phyloP scores from a whole-genome alignment of 1,284 basidiomycete species.

The Xanthoconium separans region DNA sequence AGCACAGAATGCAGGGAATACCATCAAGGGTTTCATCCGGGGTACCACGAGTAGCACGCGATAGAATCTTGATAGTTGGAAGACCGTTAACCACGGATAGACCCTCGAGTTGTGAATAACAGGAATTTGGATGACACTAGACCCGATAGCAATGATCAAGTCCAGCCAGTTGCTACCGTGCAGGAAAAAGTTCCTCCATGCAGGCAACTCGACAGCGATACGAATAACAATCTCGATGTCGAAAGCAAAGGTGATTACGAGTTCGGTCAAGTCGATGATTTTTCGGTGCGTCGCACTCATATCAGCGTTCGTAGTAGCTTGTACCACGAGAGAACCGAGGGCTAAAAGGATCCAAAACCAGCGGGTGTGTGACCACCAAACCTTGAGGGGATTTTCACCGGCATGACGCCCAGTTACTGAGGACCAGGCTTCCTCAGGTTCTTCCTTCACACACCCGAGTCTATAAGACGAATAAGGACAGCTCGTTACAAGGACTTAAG shows the following conservation, averaged over 20 bases:
- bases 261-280: conserved; percentile 67
- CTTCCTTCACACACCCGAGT: conserved; percentile 47
- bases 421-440: conserved; percentile 61
- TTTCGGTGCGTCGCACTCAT: conserved; percentile 46
- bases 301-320: conserved; percentile 71
- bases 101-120: conserved; percentile 61
- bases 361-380: conserved; percentile 57
- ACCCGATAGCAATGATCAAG: conserved; percentile 71
- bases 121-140: conserved; percentile 87
- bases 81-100: conserved; percentile 91
- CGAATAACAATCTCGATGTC: conserved; percentile 87
- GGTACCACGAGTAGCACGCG: conserved; percentile 90
- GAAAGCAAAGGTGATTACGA: conserved; percentile 82
- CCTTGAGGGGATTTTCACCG: conserved; percentile 49
- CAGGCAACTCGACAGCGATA: conserved; percentile 71
- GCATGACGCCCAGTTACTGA: conserved; percentile 44
- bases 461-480: conserved; percentile 31
- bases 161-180: conserved; percentile 79
- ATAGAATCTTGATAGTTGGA: conserved; percentile 91
- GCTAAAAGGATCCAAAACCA: conserved; percentile 82
- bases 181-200: conserved; percentile 80
- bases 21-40: conserved; percentile 78
- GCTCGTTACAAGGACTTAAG: not conserved
- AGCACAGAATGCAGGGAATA: conserved; percentile 35
- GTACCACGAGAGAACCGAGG: conserved; percentile 70